Base-by-base conservation (phyloP, 108 stramenopile genomes). In the Pseudonitzschia delicatissima region DNA sequence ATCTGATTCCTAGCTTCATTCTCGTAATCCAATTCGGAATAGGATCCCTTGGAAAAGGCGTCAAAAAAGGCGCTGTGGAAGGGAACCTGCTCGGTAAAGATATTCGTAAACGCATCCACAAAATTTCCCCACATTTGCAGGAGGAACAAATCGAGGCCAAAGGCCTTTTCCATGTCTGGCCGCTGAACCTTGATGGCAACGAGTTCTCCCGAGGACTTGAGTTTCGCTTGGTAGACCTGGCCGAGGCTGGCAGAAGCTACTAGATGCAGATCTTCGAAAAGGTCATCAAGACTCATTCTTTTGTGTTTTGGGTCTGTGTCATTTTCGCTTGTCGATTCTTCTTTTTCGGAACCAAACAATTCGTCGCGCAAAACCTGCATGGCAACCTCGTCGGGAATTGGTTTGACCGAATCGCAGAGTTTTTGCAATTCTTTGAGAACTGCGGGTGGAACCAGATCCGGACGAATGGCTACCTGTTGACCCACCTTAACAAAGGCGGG, bases 401-500 rank as follows among this genome's bases (percentile, higher is more conserved):
- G 88, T 15, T 85, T 84, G 9, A 97, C 96, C 7, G 95, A 83
- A 80, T 98, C 98, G 68, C 95, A 96, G n/a, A 97, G 62, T 50
- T 78, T 82, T 66, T 91, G 90, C 18, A 98, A 71, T 71, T 96
- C 97, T 27, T 84, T 77, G 42, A 97, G 76, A 7, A 93, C 92
- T 3, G 64, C 65, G 6, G 92, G 90, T 21, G 94, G 91, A 8
- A 97, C 81, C 25, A 98, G 65, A 79, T 98, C 97, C 0, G 97
- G 96, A 12, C 97, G 82, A 35, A 97, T 96, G 4, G 88, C 88
- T 15, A 97, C 76, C 66, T 90, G 81, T 64, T 94, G 93, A 32
- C 98, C 95, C 3, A 82, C 76, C 73, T 98, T 98, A 50, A 98
- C 77, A 68, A 92, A 98, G 6, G 96, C 92, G 18, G 98, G 98